Evolutionary conservation across 2,329 filamentous ascomycete genomes (phyloP), one percentile per base, ranked within the genome.

Genomic region (Colletotrichum orchidophilum): DNA sequence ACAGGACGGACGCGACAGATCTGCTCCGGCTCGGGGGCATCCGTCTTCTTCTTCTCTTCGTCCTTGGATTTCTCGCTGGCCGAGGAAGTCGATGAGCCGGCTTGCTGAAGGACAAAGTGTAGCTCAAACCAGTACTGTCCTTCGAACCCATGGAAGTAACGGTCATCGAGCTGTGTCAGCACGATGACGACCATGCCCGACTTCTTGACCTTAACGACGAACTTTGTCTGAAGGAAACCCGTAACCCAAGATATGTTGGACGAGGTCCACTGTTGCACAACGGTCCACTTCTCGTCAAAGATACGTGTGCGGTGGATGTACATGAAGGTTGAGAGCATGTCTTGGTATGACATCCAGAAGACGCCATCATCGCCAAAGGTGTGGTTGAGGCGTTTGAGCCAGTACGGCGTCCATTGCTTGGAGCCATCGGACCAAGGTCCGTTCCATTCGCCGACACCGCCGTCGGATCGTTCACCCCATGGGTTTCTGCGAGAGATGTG

Each of bases 401-500:
- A 94, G 74, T 95, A 91, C 0, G 93, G 86, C 1, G 93, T 96
- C 94, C 94, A 97, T 80, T 96, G 91, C 76, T 94, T 93, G 7
- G 92, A 94, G 0, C 94, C 94, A 77, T 94, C 92, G 46, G 88
- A 90, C 92, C 92, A 94, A 5, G 90, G 86, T 15, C 92, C 92
- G 64, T 87, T 90, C 92, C 92, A 94, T 80, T 93, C 92, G 59
- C 83, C 82, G 2, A 80, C 62, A 9, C 81, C 82, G 24, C 73
- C 75, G n/a, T 75, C 73, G 11, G 75, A 71, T 33, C 87, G 87
- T 71, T 88, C 83, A 13, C 92, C 92, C 92, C 92, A 94, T 0
- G 92, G 92, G 75, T 94, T 94, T 53, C 91, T 90, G 58, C 3
- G 4, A 11, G 13, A 8, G 1, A 24, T 6, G 5, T 7, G 24